Conservation (phyloP, 495 filamentous ascomycete species). For the Daldinia decipiens region DNA sequence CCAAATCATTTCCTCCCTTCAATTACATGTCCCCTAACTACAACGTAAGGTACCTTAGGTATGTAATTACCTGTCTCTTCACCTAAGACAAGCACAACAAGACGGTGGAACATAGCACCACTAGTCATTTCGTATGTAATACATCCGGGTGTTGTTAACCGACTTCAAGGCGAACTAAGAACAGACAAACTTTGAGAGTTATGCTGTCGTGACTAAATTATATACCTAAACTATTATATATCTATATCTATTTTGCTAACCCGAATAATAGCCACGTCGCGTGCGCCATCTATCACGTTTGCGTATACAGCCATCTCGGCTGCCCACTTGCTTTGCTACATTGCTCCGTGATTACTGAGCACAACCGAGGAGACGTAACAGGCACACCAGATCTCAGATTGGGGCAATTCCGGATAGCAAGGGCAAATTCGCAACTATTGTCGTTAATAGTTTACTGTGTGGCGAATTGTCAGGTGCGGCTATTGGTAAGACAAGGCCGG, state of each 20-base stretch:
- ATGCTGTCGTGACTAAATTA: background rate
- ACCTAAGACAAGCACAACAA: constrained; percentile 20
- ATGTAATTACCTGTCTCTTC: too few relatives aligned
- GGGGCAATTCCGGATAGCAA: background rate
- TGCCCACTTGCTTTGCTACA: background rate
- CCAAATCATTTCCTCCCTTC: constrained; percentile 16
- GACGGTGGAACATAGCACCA: constrained; percentile 26
- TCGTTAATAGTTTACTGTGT: constrained; percentile 13
- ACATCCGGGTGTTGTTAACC: constrained; percentile 9
- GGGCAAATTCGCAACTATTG: background rate
- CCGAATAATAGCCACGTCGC: background rate
- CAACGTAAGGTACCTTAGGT: too few relatives aligned
- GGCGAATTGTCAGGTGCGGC: constrained; percentile 13
- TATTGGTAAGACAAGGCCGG: constrained; percentile 32
- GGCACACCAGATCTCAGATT: background rate
- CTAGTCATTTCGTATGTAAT: constrained; percentile 12
- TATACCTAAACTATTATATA: background rate
- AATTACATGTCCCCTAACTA: background rate
- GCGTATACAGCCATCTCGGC: background rate
- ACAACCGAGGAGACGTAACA: background rate
- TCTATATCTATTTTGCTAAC: background rate
- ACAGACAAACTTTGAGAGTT: background rate
- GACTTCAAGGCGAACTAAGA: background rate
- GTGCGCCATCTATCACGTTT: background rate
- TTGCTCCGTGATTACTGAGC: background rate